Conservation (phyloP, 805 yeast species). For the Yamadazyma ubonensis region DNA sequence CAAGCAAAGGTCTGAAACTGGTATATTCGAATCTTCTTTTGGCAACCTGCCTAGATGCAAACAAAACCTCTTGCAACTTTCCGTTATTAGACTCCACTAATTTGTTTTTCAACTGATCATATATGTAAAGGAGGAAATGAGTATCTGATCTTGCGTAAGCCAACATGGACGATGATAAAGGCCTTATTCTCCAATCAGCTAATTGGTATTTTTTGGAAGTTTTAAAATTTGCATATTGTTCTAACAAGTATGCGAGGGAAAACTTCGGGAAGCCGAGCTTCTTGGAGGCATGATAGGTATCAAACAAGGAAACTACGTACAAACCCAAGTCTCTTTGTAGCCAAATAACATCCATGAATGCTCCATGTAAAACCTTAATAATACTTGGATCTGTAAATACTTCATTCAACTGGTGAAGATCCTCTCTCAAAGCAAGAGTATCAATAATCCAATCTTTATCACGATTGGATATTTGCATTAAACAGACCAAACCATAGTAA, state of each 20-base stretch:
- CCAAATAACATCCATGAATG: conserved; percentile 96
- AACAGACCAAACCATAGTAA: conserved; percentile 84
- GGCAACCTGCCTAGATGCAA: conserved; percentile 78
- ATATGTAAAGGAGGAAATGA: conserved; percentile 81
- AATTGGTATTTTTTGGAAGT: conserved; percentile 93
- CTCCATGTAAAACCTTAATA: conserved; percentile 92
- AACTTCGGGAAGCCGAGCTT: conserved; percentile 77
- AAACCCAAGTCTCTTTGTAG: conserved; percentile 92
- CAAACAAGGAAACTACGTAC: conserved; percentile 85
- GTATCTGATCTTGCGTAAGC: conserved; percentile 94
- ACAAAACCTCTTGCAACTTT: conserved; percentile 58
- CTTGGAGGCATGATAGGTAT: conserved; percentile 87
- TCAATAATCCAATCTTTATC: conserved; percentile 86
- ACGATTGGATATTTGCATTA: conserved; percentile 88
- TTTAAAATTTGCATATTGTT: conserved; percentile 73
- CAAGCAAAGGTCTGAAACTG: conserved; percentile 51
- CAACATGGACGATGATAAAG: conserved; percentile 70
- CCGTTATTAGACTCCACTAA: conserved; percentile 43
- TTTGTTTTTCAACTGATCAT: conserved; percentile 65
- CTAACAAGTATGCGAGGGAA: conserved; percentile 81
- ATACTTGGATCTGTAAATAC: conserved; percentile 80
- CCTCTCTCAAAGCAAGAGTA: conserved; percentile 74
- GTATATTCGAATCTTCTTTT: conserved; percentile 78
- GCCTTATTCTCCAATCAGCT: conserved; percentile 95
- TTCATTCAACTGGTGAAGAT: conserved; percentile 61